Conservation (phyloP, 2,329 filamentous ascomycete genomes). For the Neurospora sp. region DNA sequence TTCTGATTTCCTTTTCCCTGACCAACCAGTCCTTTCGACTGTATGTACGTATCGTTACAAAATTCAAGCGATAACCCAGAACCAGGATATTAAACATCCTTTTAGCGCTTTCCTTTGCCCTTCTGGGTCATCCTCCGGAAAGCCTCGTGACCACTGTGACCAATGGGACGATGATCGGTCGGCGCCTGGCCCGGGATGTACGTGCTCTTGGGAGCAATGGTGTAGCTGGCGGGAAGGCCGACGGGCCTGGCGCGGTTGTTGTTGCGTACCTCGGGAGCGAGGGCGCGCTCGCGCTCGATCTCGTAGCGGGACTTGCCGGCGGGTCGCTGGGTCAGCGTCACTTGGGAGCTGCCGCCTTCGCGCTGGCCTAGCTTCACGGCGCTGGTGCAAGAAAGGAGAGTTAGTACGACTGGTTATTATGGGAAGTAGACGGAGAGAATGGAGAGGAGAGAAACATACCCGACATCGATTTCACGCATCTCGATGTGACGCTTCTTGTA, state of each 20-base stretch:
- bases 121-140: constrained; percentile 58
- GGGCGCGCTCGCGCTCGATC: constrained; percentile 45
- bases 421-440: background rate
- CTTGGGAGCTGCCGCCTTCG: constrained; percentile 32
- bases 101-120: constrained; percentile 38
- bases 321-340: constrained; percentile 41
- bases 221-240: constrained; percentile 46
- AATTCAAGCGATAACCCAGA: background rate
- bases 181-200: constrained; percentile 40
- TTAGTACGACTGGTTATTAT: background rate
- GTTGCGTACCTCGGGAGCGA: constrained; percentile 42
- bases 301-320: constrained; percentile 30
- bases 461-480: constrained; percentile 53
- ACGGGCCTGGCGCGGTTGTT: constrained; percentile 47
- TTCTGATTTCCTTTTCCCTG: background rate
- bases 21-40: background rate
- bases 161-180: constrained; percentile 48
- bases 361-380: constrained; percentile 44
- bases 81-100: background rate
- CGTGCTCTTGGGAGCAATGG: constrained; percentile 50
- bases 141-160: constrained; percentile 52
- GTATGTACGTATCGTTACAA: background rate
- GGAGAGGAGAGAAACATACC: constrained; percentile 34
- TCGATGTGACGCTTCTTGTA: constrained; percentile 74
- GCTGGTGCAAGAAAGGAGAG: constrained; percentile 22